Base-by-base conservation (phyloP, 1,284 basidiomycete genomes). In the Cerioporus squamosus region DNA sequence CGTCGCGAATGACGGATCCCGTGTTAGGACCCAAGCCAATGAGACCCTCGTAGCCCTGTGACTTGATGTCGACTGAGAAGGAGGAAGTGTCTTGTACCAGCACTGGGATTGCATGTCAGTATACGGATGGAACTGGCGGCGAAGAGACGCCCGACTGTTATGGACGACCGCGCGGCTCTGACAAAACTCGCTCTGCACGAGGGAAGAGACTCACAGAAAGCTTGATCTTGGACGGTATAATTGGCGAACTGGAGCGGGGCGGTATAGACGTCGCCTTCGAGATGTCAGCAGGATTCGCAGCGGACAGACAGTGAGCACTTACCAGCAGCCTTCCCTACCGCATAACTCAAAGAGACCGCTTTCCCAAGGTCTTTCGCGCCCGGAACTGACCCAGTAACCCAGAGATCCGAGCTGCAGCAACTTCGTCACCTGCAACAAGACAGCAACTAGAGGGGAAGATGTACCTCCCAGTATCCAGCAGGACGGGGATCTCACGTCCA, bases 1-100 rank as follows among this genome's bases (percentile, higher is more conserved):
- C 83, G 63, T 85, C 78, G 50, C 78, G 79, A 59, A 92, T 84
- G 40, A 81, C 75, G 44, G 87, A 90, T 54, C 86, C 88, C 24
- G 83, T 76, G 73, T 90, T 90, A 18, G 89, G 89, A 26, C 90
- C 90, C 14, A 92, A 80, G 12, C 90, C 90, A 36, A 92, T 75
- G 26, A 92, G 83, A 44, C 90, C 90, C 59, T 85, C 79, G 64
- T 85, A 90, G 0, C 89, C 85, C 69, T 88, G 81, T 4, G 78
- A 48, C 48, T 79, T 71, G 67, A 88, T 85, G 63, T 88, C 73
- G 29, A 81, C 71, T 8, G 87, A 86, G 72, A 91, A 91, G n/a
- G 82, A 79, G 40, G 82, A 83, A 1, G 86, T 81, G 65, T 91
- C 77, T 6, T 75, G 68, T 29, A 91, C 90, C 39, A 85, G 79